A percentile compares a stretch with the other conserved stretches of the same genome.
phyloP scores from a whole-genome alignment of 179 eudicot genomes.

The Beta macrorhiza region DNA sequence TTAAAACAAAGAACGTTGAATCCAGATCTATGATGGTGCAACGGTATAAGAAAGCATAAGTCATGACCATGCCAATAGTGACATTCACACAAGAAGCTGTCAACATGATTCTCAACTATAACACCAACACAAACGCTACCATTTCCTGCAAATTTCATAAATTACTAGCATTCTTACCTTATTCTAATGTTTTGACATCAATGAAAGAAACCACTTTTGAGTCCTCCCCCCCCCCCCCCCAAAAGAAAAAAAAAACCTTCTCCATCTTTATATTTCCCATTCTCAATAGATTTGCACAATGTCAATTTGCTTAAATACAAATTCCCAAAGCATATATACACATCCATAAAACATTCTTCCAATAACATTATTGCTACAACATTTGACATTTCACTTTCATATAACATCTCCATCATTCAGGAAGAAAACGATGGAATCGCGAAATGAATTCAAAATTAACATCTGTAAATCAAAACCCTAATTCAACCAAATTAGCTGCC shows the following conservation, averaged over 20 bases:
- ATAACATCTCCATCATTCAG: not conserved
- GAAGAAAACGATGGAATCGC: not conserved
- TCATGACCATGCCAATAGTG: not conserved
- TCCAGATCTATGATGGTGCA: not conserved
- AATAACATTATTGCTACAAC: not conserved
- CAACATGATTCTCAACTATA: not conserved
- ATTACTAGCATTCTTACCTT: not conserved
- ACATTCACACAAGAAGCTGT: not conserved
- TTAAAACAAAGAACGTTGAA: not conserved
- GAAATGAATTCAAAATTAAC: not conserved
- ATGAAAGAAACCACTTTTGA: not conserved
- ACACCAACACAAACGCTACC: not conserved
- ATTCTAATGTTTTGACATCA: not conserved
- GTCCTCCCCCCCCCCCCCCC: not conserved
- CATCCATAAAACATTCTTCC: not conserved
- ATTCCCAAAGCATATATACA: not conserved
- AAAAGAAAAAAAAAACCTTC: not conserved
- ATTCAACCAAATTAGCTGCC: not conserved
- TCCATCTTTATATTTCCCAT: not conserved
- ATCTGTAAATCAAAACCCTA: slow-evolving; percentile 5
- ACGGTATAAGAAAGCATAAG: not conserved
- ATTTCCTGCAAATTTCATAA: not conserved
- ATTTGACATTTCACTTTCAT: not conserved
- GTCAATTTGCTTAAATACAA: not conserved
- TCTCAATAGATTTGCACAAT: not conserved